Evolutionary conservation across 352 stramenopile species (phyloP).

Genomic region (Pythium pyrilobum): DNA sequence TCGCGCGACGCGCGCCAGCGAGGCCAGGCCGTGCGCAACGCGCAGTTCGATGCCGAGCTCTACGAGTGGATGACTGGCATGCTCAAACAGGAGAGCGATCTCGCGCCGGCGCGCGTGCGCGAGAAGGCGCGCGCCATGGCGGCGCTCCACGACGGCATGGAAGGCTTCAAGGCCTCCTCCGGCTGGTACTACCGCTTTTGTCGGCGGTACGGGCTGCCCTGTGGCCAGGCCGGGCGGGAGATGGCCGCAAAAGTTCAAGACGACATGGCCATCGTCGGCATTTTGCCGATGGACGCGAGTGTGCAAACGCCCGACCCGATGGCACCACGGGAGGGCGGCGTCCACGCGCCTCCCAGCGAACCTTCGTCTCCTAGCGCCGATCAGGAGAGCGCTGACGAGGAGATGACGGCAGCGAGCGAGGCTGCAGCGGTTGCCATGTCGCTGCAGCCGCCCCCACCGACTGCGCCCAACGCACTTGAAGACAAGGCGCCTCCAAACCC

Average conservation of each 20-base stretch:
- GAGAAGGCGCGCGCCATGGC: conserved; percentile 34
- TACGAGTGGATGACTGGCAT: conserved; percentile 30
- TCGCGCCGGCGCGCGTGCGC: conserved; percentile 25
- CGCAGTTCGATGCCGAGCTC: conserved; percentile 35
- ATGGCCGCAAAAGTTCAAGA: background rate
- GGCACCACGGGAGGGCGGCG: no score
- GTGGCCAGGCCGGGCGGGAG: conserved; percentile 4
- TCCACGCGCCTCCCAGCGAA: no score
- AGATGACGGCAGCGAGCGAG: background rate
- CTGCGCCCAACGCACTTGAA: background rate
- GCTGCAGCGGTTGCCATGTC: conserved; percentile 9
- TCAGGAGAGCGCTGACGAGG: no score
- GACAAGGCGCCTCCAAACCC: background rate
- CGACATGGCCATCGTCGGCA: background rate
- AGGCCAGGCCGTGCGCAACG: conserved; percentile 30
- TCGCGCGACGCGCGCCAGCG: conserved; percentile 33
- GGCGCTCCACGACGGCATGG: conserved; percentile 26
- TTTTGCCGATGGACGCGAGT: conserved; percentile 1
- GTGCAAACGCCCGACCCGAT: background rate
- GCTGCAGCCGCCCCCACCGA: conserved; percentile 6
- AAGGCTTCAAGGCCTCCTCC: conserved; percentile 45
- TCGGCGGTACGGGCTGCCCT: conserved; percentile 30
- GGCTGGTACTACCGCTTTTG: conserved; percentile 59
- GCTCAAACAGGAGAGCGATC: conserved; percentile 15
- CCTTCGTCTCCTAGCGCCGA: no score